Evolutionary conservation across 768 basidiomycete species (phyloP), one percentile per base, ranked within the genome.

Genomic region (Xerocomellus amylosporus): DNA sequence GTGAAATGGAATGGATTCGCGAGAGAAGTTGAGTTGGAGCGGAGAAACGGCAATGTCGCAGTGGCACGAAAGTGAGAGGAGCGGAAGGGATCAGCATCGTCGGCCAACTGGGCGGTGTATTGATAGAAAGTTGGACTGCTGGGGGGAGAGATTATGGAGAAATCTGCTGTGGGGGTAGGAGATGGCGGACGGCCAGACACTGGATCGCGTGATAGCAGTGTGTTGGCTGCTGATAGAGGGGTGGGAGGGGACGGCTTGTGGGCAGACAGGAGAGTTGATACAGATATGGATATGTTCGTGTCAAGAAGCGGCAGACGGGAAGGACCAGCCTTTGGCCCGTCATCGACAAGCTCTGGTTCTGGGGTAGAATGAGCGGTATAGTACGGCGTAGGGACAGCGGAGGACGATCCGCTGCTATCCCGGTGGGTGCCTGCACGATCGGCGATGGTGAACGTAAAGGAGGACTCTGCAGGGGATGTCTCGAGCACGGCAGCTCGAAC

Each of bases 101-200:
- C 60, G 8, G 49, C 55, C 14, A 67, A 65, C 26, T 63, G 64
- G 40, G 71, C 71, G n/a, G 65, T 46, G 39, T 67, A 67, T 42
- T 74, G 71, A 30, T 70, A 61, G 17, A 68, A 64, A 0, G 73
- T 65, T 24, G 71, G 72, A 17, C 66, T 67, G 42, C 67, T 73
- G 17, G 75, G 77, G 51, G 74, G 75, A 20, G 72, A 75, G 46
- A 80, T 71, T 49, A 80, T 70, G 31, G 78, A 79, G 49, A 74
- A 80, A 53, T 80, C 79, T 17, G 75, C 72, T 26, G 74, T 77
- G 14, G 69, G 73, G 0, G 77, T 54, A 17, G 79, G 79, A 17
- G 79, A 81, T 22, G 76, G 67, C 5, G 79, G 75, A 36, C 77
- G 71, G 14, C 66, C 46, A 31, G 53, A 54, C 8, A n/a, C 15